Base-by-base conservation (phyloP, 2,329 filamentous ascomycete species). In the Trichoderma simmonsii region DNA sequence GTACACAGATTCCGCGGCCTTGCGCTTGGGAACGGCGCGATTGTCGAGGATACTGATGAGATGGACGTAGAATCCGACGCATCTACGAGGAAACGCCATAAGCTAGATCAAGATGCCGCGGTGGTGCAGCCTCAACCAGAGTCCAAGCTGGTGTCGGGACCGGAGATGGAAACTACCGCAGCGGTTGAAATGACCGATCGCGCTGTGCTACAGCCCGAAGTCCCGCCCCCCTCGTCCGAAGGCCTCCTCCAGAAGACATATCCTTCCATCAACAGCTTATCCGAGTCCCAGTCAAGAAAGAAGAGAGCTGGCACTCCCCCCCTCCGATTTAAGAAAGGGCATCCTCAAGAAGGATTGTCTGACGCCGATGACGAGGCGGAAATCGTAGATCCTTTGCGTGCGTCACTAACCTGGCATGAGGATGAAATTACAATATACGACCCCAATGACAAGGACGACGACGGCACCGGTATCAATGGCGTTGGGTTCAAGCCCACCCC, bases 391-490 rank as follows among this genome's bases (percentile, higher is more conserved):
- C 87, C 87, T 0, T 77, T 89, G 11, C 84, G 88, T 43, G 88
- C 89, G 7, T 85, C 88, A 3, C 82, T 91, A 67, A 91, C 90
- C 2, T 92, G 90, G 90, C 89, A 89, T 76, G 88, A 91, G 74
- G 87, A 91, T 75, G 90, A 91, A 77, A 91, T 92, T 73, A 91
- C 90, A 2, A 84, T 91, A 32, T 90, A 91, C 78, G 87, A 91
- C 75, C 87, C 89, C 0, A 83, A 89, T 54, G 90, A 91, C 77
- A 85, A 87, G 73, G 89, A 92, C 74, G 90, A 92, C 76, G 90
- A 92, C 76, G 90, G 90, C 65, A 88, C 86, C 4, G 90, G 90
- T 26, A 88, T 92, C 76, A 91, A 92, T 77, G 90, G 90, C 6
- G 88, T 92, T 73, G 90, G 90, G 0, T 92, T 91, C 81, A 88